Evolutionary conservation across 176 grass and related monocot species (phyloP).

Genomic region (Oryza rufipogon): DNA sequence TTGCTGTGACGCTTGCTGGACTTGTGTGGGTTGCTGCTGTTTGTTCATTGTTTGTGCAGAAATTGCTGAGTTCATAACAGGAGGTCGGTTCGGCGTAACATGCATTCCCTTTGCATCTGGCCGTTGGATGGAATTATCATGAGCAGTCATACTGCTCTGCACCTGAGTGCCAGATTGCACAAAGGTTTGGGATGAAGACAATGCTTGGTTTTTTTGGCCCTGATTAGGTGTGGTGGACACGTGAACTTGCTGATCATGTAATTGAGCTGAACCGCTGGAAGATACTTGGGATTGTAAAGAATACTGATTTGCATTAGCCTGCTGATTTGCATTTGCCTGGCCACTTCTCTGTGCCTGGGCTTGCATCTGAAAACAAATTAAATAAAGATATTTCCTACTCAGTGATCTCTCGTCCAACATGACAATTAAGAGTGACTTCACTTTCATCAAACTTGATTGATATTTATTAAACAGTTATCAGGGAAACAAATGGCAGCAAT

Average conservation of each 20-base stretch:
- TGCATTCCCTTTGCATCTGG: conserved; percentile 45
- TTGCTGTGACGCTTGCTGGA: conserved; percentile 52
- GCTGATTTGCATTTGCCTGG: conserved; percentile 70
- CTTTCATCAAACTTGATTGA: conserved; percentile 8
- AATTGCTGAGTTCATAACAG: conserved; percentile 42
- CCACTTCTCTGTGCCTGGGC: conserved; percentile 56
- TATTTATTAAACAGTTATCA: conserved; percentile 20
- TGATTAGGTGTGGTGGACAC: conserved; percentile 50
- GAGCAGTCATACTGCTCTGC: conserved; percentile 35
- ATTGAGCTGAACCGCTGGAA: conserved; percentile 53
- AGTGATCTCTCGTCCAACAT: conserved; percentile 23
- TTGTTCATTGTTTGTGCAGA: conserved; percentile 46
- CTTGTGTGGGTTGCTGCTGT: conserved; percentile 45
- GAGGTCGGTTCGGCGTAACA: conserved; percentile 41
- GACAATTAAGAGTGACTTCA: conserved; percentile 1
- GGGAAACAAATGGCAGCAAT: conserved; percentile 16
- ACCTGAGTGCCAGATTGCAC: conserved; percentile 46
- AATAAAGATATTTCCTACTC: conserved; percentile 33
- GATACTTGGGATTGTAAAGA: conserved; percentile 64
- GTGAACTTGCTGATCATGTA: conserved; percentile 51
- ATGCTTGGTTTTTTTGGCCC: conserved; percentile 47
- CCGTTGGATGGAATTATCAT: conserved; percentile 40
- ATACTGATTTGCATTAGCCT: conserved; percentile 71
- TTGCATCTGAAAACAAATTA: conserved; percentile 57
- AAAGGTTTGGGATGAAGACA: conserved; percentile 40